Conservation (phyloP, 2,329 filamentous ascomycete species). For the Aspergillus flavus region DNA sequence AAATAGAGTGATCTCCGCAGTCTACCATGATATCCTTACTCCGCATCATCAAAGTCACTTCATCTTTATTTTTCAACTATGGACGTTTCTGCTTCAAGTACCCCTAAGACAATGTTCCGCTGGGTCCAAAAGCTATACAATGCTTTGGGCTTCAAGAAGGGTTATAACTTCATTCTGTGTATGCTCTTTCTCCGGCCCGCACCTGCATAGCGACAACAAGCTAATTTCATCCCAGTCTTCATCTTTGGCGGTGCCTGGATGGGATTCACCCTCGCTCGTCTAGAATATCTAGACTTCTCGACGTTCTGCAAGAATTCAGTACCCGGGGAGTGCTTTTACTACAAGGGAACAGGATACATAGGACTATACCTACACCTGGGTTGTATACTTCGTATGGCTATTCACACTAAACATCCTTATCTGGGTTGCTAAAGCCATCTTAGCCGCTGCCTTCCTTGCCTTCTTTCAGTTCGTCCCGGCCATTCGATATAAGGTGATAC, state of each 20-base stretch:
- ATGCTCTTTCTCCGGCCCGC: background rate
- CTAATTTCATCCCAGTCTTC: background rate
- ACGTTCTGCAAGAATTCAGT: background rate
- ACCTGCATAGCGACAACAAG: background rate
- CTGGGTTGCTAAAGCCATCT: background rate
- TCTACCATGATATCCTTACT: accelerated
- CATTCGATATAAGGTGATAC: background rate
- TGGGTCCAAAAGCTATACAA: background rate
- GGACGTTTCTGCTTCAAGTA: background rate
- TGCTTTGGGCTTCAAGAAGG: background rate
- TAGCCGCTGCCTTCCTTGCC: background rate
- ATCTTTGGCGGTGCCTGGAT: slow-evolving; percentile 2
- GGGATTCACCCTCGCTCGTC: slow-evolving; percentile 2
- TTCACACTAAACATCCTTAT: no score
- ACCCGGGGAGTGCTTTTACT: slow-evolving; percentile 2
- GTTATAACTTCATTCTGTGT: slow-evolving; percentile 5
- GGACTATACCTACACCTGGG: background rate
- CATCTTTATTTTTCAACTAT: background rate
- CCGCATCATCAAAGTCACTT: background rate
- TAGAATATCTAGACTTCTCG: background rate
- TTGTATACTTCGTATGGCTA: background rate
- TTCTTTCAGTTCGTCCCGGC: slow-evolving; percentile 1
- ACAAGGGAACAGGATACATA: background rate
- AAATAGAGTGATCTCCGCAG: background rate
- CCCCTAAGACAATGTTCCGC: background rate